These are phyloP conservation scores for Rhododendron simsii DNA, from an alignment of 148 eudicot species.

Conservation along the genomic window DNA sequence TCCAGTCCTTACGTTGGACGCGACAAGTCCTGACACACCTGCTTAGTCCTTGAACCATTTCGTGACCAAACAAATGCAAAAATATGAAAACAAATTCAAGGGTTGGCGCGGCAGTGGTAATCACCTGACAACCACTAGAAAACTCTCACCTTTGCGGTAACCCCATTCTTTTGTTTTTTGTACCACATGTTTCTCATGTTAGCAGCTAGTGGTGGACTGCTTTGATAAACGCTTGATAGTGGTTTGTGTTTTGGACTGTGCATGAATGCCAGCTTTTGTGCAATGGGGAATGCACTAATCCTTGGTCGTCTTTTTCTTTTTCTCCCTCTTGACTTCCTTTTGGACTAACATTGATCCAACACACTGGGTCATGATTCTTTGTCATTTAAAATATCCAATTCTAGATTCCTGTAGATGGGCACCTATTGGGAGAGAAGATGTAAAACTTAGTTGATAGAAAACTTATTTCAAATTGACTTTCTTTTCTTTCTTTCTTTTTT, in stretches of 20 bases:
- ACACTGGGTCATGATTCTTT: too few relatives aligned
- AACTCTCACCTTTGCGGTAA: background rate
- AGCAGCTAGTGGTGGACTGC: conserved; percentile 1
- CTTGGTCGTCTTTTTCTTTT: background rate
- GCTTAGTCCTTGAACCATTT: too few relatives aligned
- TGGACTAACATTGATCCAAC: background rate
- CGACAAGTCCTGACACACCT: too few relatives aligned
- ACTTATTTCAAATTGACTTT: background rate
- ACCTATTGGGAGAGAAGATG: background rate
- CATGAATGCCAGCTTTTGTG: background rate
- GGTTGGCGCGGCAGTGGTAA: too few relatives aligned
- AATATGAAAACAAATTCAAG: too few relatives aligned
- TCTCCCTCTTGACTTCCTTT: background rate
- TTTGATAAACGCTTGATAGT: background rate
- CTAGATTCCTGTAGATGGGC: background rate
- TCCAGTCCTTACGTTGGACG: too few relatives aligned
- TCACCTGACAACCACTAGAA: background rate
- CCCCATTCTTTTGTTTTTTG: background rate
- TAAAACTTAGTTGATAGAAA: background rate
- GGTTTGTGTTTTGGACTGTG: background rate
- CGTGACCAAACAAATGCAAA: too few relatives aligned
- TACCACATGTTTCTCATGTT: background rate
- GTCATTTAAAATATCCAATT: too few relatives aligned
- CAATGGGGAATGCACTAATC: background rate
- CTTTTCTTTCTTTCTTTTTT: too few relatives aligned